phyloP scores from a whole-genome alignment of 1,284 basidiomycete species.

The Cutaneotrichosporon sp. region DNA sequence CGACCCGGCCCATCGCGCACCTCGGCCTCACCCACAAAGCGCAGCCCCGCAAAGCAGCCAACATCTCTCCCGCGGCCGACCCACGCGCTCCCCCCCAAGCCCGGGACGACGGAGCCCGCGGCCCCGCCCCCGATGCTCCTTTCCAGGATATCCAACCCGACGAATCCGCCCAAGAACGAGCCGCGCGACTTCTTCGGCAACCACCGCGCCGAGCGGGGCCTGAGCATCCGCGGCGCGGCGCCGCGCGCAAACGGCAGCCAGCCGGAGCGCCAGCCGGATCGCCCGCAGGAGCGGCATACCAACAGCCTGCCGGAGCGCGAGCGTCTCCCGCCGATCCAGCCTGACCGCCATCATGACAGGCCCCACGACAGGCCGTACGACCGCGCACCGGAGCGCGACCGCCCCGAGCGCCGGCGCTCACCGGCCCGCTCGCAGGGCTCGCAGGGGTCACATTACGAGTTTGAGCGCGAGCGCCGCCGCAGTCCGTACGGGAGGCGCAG shows the following conservation, averaged over 20 bases:
- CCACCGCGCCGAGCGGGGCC: neutral
- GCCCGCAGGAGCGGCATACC: neutral
- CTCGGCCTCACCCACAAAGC: conserved; percentile 4
- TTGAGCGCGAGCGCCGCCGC: neutral
- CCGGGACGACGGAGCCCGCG: neutral
- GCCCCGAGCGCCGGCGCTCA: neutral
- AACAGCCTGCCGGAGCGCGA: neutral
- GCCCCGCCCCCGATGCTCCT: no score
- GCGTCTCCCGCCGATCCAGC: neutral
- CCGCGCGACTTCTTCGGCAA: neutral
- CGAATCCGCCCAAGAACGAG: neutral
- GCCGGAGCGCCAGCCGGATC: no score
- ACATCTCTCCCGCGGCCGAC: conserved; percentile 6
- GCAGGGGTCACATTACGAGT: neutral
- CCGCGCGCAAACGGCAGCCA: no score
- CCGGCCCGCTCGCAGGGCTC: neutral
- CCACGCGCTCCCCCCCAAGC: conserved; percentile 12
- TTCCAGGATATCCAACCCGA: neutral
- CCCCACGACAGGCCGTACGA: neutral
- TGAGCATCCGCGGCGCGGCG: neutral
- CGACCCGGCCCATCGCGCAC: neutral
- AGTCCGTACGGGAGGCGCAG: neutral
- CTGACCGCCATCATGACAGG: neutral
- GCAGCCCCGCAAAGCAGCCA: neutral
- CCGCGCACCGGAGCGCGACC: no score